Conservation (phyloP, 2,329 filamentous ascomycete genomes). For the Paramyrothecium sp. region DNA sequence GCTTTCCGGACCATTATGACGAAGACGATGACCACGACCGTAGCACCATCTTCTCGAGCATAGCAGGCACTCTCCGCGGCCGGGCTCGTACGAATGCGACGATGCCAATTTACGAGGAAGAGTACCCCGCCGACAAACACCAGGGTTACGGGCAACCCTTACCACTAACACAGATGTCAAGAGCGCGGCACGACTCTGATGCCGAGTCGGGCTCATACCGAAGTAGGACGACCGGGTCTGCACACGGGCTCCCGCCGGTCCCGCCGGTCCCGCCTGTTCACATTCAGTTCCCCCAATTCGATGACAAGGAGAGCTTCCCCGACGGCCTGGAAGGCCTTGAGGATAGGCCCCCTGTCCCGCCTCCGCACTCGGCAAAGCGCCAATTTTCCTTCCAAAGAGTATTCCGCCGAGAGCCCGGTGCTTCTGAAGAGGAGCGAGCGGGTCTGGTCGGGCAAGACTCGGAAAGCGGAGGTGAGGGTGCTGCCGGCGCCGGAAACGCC, state of each 20-base stretch:
- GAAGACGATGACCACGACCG: conserved; percentile 54
- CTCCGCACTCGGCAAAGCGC: conserved; percentile 61
- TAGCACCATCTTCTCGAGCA: conserved; percentile 50
- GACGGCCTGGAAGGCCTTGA: conserved; percentile 36
- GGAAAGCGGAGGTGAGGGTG: conserved; percentile 4
- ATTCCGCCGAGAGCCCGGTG: conserved; percentile 52
- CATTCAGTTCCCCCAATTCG: conserved; percentile 7
- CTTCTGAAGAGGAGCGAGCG: conserved; percentile 78
- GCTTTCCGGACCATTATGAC: conserved; percentile 62
- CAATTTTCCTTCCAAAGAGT: conserved; percentile 94
- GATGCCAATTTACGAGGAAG: conserved; percentile 26
- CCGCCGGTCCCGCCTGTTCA: not conserved
- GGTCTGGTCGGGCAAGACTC: conserved; percentile 71
- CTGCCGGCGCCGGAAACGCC: no score
- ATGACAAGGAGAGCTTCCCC: conserved; percentile 47
- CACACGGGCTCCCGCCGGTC: not conserved
- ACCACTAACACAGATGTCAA: conserved; percentile 59
- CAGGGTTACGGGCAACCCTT: conserved; percentile 61
- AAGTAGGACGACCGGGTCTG: not conserved
- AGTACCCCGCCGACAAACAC: conserved; percentile 38
- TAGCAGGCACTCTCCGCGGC: conserved; percentile 51
- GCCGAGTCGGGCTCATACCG: conserved; percentile 41
- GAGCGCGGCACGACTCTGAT: conserved; percentile 44
- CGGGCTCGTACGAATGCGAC: conserved; percentile 31
- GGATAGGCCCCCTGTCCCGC: conserved; percentile 53